A percentile compares a stretch with the other conserved stretches of the same genome.
These are phyloP conservation scores for Glycine soja DNA, from an alignment of 306 rosid genomes.

Conservation along the genomic window DNA sequence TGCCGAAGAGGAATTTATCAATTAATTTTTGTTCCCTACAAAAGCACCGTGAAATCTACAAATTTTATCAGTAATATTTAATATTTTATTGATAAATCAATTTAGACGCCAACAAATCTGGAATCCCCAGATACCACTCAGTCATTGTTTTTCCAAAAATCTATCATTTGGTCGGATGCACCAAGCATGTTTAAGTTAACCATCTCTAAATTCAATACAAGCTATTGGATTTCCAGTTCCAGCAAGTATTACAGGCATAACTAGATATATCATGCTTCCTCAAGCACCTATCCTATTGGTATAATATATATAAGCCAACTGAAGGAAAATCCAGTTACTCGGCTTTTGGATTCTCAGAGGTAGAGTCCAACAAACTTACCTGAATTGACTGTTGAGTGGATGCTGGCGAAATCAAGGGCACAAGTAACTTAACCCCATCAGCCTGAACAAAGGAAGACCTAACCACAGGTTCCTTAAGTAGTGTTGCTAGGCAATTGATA, in stretches of 20 bases:
- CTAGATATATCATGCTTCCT: conserved; percentile 39
- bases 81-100: conserved; percentile 14
- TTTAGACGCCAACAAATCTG: conserved; percentile 33
- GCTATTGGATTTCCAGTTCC: conserved; percentile 37
- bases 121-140: conserved; percentile 6
- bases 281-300: conserved; percentile 32
- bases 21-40: conserved; percentile 39
- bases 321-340: conserved; percentile 20
- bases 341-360: conserved; percentile 29
- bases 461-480: conserved; percentile 91
- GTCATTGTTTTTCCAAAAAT: neutral
- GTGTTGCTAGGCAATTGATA: conserved; percentile 80
- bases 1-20: conserved; percentile 57
- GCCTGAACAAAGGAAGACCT: conserved; percentile 88
- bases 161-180: conserved; percentile 32
- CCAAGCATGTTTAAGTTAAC: conserved; percentile 21
- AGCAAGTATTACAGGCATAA: conserved; percentile 27
- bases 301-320: conserved; percentile 26
- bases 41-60: conserved; percentile 17
- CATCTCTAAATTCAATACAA: conserved; percentile 36
- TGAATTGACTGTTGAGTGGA: conserved; percentile 97
- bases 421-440: conserved; percentile 92
- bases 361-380: conserved; percentile 57
- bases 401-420: conserved; percentile 93
- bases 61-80: conserved; percentile 11